These are phyloP conservation scores for Rhizopogon vulgaris DNA, from an alignment of 768 basidiomycete species.

Conservation along the genomic window DNA sequence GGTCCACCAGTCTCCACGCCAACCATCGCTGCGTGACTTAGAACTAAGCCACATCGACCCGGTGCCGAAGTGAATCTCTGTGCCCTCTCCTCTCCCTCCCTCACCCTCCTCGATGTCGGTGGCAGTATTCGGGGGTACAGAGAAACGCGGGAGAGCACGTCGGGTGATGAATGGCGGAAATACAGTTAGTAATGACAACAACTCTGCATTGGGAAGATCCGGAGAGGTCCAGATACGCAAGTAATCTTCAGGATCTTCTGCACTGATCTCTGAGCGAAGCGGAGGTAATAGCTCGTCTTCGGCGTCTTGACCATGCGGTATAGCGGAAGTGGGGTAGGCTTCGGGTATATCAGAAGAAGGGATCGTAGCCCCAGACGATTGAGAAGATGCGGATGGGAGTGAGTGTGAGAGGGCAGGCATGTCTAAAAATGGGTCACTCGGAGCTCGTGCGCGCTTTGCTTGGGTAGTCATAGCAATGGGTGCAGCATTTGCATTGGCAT, in stretches of 20 bases:
- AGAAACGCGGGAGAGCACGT: constrained; percentile 69
- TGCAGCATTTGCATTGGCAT: constrained; percentile 22
- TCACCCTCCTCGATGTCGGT: constrained; percentile 69
- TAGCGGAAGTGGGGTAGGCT: constrained; percentile 35
- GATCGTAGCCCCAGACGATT: constrained; percentile 29
- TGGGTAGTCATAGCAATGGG: constrained; percentile 38
- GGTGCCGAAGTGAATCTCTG: constrained; percentile 70
- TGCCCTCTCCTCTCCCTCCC: constrained; percentile 46
- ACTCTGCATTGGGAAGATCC: constrained; percentile 72
- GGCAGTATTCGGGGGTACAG: constrained; percentile 27
- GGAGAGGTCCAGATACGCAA: constrained; percentile 80
- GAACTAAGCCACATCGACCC: constrained; percentile 76
- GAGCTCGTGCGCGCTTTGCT: constrained; percentile 63
- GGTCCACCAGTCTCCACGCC: constrained; percentile 77
- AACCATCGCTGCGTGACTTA: constrained; percentile 53
- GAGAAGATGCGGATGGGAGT: constrained; percentile 48
- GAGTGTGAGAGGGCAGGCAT: constrained; percentile 56
- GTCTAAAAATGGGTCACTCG: constrained; percentile 78
- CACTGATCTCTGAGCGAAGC: constrained; percentile 26
- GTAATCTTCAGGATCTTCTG: constrained; percentile 37
- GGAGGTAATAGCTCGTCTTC: constrained; percentile 31
- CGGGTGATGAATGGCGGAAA: constrained; percentile 77
- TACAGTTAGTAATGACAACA: constrained; percentile 55
- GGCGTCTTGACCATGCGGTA: constrained; percentile 22
- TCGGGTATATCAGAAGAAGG: constrained; percentile 30